Conservation (phyloP, 805 yeast species). For the Cephaloascus albidus region DNA sequence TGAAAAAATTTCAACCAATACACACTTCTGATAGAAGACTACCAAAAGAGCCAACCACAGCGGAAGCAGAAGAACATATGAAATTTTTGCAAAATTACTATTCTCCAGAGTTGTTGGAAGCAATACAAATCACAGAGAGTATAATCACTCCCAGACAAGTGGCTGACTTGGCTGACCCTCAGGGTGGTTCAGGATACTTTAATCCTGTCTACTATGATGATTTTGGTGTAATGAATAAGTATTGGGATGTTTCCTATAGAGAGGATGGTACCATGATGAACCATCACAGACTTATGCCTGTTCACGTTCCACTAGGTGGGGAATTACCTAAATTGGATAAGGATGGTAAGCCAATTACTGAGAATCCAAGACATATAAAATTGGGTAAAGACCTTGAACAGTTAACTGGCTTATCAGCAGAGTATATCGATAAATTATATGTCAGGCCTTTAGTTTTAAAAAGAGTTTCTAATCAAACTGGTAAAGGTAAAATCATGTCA, state of each 20-base stretch:
- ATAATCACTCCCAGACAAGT: slow-evolving; percentile 59
- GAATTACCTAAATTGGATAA: slow-evolving; percentile 6
- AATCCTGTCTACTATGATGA: slow-evolving; percentile 70
- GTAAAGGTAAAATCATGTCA: slow-evolving; percentile 81
- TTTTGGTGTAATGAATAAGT: slow-evolving; percentile 58
- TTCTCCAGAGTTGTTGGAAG: slow-evolving; percentile 70
- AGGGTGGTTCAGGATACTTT: slow-evolving; percentile 29
- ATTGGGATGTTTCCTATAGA: slow-evolving; percentile 45
- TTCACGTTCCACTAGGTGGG: neutral
- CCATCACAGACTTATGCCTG: neutral
- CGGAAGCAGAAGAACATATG: slow-evolving; percentile 30
- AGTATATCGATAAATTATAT: slow-evolving; percentile 49
- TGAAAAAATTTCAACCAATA: too few relatives aligned
- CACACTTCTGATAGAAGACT: too few relatives aligned
- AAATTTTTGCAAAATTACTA: slow-evolving; percentile 64
- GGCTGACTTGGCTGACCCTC: slow-evolving; percentile 28
- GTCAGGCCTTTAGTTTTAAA: slow-evolving; percentile 65
- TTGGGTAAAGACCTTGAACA: slow-evolving; percentile 47
- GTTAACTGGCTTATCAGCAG: slow-evolving; percentile 57
- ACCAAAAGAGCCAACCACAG: neutral
- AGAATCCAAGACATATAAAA: slow-evolving; percentile 14
- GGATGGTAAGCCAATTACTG: slow-evolving; percentile 6
- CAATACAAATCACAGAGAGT: slow-evolving; percentile 75
- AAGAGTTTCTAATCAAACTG: slow-evolving; percentile 83
- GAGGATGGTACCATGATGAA: neutral